Evolutionary conservation across 805 yeast species (phyloP).

Genomic region (Saccharomyces kudriavzevii): DNA sequence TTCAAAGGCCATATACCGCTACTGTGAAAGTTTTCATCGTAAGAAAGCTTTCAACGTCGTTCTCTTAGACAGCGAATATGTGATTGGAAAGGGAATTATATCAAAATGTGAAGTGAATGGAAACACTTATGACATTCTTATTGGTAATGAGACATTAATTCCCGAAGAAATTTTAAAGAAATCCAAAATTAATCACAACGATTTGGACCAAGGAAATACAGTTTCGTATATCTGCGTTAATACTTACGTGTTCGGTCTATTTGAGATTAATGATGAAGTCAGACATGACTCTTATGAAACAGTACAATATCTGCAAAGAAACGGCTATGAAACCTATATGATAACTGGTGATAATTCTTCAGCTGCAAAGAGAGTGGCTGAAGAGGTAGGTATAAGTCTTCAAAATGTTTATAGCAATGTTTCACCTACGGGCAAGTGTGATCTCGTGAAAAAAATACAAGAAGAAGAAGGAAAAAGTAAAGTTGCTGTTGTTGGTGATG

Average conservation of each 20-base stretch:
- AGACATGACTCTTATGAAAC: constrained; percentile 59
- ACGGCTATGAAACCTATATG: constrained; percentile 64
- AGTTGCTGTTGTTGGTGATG: constrained; percentile 93
- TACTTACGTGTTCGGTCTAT: constrained; percentile 49
- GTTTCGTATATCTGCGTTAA: constrained; percentile 52
- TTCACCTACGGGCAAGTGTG: constrained; percentile 69
- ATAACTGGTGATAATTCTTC: constrained; percentile 77
- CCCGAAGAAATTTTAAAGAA: constrained; percentile 6
- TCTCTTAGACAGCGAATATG: constrained; percentile 23
- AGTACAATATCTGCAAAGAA: constrained; percentile 42
- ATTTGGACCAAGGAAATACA: constrained; percentile 35
- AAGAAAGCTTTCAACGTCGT: background rate
- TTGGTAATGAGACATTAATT: constrained; percentile 49
- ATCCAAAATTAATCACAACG: constrained; percentile 2
- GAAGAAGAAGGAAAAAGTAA: constrained; percentile 27
- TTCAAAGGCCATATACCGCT: constrained; percentile 56
- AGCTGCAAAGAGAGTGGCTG: constrained; percentile 60
- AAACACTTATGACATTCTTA: constrained; percentile 29
- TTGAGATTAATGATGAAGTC: constrained; percentile 60
- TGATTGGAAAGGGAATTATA: constrained; percentile 34
- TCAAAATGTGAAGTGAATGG: constrained; percentile 17
- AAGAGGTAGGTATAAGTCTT: constrained; percentile 54
- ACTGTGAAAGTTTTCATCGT: constrained; percentile 20
- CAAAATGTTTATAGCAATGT: constrained; percentile 66
- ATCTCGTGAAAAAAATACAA: constrained; percentile 53